Conservation (phyloP, 495 filamentous ascomycete genomes). For the Neurospora terricola region DNA sequence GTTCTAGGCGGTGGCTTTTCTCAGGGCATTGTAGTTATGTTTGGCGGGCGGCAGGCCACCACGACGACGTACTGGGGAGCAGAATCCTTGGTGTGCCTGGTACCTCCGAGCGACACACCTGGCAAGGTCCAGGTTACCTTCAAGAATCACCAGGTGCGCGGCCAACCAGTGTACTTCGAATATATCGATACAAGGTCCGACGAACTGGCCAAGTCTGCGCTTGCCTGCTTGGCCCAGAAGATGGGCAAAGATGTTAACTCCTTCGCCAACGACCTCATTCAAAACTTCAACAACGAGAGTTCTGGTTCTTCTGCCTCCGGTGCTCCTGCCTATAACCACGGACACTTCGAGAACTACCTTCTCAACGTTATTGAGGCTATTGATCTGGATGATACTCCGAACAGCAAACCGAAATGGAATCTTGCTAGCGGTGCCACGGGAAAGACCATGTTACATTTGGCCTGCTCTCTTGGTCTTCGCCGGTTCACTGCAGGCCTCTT, state of each 20-base stretch:
- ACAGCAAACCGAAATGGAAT: slow-evolving; percentile 51
- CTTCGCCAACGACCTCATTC: background rate
- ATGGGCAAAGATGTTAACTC: slow-evolving; percentile 20
- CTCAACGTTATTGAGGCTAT: slow-evolving; percentile 67
- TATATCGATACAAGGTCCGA: slow-evolving; percentile 75
- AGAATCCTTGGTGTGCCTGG: slow-evolving; percentile 70
- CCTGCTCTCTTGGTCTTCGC: slow-evolving; percentile 62
- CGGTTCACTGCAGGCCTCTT: slow-evolving; percentile 74
- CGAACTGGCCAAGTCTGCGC: slow-evolving; percentile 53
- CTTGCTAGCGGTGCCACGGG: slow-evolving; percentile 48
- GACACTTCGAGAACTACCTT: slow-evolving; percentile 56
- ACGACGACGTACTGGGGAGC: slow-evolving; percentile 78
- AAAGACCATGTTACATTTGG: slow-evolving; percentile 75
- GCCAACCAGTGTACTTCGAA: slow-evolving; percentile 49
- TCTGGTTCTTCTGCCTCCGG: slow-evolving; percentile 11
- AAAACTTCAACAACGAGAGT: slow-evolving; percentile 6
- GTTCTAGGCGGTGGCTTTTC: slow-evolving; percentile 71
- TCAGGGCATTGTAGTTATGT: slow-evolving; percentile 74
- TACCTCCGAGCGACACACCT: slow-evolving; percentile 61
- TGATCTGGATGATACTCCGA: slow-evolving; percentile 64
- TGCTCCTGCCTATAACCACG: slow-evolving; percentile 8
- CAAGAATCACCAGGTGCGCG: slow-evolving; percentile 33
- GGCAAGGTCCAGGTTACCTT: slow-evolving; percentile 69
- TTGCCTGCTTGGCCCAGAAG: slow-evolving; percentile 47
- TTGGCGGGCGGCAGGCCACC: slow-evolving; percentile 67